Evolutionary conservation across 2,329 filamentous ascomycete species (phyloP).

Genomic region (Dactylellina cionopaga): DNA sequence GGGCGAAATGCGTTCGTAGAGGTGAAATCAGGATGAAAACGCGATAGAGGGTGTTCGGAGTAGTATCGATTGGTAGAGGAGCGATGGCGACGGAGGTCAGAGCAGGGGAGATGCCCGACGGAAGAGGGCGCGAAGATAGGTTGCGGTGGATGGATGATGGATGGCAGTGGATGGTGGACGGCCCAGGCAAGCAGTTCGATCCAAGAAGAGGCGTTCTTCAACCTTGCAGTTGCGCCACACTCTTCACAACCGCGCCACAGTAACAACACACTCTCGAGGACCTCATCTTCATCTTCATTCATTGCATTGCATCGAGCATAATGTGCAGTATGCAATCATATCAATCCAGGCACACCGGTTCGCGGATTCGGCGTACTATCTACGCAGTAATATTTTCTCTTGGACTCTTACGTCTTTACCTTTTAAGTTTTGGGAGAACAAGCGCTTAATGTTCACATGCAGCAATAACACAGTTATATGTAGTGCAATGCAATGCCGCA

Average conservation of each 20-base stretch:
- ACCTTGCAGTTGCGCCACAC: constrained; percentile 32
- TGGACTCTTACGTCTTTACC: no score
- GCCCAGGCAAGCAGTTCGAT: constrained; percentile 30
- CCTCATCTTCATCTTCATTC: background rate
- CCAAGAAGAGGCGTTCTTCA: constrained; percentile 23
- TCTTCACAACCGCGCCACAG: constrained; percentile 1
- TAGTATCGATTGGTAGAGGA: background rate
- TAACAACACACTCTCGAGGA: background rate
- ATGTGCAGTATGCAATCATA: no score
- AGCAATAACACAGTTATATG: no score
- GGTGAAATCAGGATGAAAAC: constrained; percentile 11
- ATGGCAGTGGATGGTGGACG: constrained; percentile 6
- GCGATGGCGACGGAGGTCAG: background rate
- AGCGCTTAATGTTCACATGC: no score
- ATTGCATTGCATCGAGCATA: background rate
- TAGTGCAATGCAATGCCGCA: no score
- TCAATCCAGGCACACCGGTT: no score
- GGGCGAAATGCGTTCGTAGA: constrained; percentile 35
- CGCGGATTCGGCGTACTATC: no score
- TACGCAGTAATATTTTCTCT: no score
- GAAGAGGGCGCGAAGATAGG: background rate
- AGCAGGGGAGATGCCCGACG: background rate
- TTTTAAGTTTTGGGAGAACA: no score
- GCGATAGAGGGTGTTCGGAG: constrained; percentile 24
- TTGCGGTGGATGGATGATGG: background rate